These are phyloP conservation scores for Beta macrorhiza DNA, from an alignment of 179 eudicot species.

Conservation along the genomic window DNA sequence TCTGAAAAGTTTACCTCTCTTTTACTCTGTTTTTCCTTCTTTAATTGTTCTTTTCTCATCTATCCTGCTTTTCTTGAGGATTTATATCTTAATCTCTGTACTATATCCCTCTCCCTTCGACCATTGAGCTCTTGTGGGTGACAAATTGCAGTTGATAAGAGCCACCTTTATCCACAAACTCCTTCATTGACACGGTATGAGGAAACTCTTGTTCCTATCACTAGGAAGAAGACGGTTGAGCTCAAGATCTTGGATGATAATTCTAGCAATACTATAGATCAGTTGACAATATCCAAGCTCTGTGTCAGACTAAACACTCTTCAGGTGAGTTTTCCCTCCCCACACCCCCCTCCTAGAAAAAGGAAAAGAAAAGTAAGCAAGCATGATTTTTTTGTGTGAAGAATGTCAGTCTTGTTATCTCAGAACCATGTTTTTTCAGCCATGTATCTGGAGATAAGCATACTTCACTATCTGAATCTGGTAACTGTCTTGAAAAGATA, in stretches of 20 bases:
- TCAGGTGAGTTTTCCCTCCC: constrained; percentile 51
- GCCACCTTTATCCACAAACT: constrained; percentile 64
- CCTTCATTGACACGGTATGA: constrained; percentile 89
- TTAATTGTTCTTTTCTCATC: neutral
- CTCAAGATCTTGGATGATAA: constrained; percentile 52
- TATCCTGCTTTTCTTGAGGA: neutral
- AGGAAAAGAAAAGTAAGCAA: neutral
- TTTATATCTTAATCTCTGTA: no score
- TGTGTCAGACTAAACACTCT: constrained; percentile 86
- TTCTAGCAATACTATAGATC: constrained; percentile 44
- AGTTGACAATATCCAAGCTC: constrained; percentile 63
- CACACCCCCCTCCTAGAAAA: neutral
- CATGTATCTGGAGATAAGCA: neutral
- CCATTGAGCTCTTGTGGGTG: constrained; percentile 12
- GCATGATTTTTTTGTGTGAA: neutral
- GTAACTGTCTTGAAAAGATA: neutral
- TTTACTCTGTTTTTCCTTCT: neutral
- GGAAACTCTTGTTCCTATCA: constrained; percentile 61
- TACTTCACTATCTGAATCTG: neutral
- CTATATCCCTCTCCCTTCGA: neutral
- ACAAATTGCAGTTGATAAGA: constrained; percentile 64
- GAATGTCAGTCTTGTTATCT: neutral
- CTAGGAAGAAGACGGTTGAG: constrained; percentile 61
- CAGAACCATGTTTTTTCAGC: neutral
- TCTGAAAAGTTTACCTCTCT: neutral